Evolutionary conservation across 164 flowering plant species (phyloP).

Genomic region (Akebia trifoliata): DNA sequence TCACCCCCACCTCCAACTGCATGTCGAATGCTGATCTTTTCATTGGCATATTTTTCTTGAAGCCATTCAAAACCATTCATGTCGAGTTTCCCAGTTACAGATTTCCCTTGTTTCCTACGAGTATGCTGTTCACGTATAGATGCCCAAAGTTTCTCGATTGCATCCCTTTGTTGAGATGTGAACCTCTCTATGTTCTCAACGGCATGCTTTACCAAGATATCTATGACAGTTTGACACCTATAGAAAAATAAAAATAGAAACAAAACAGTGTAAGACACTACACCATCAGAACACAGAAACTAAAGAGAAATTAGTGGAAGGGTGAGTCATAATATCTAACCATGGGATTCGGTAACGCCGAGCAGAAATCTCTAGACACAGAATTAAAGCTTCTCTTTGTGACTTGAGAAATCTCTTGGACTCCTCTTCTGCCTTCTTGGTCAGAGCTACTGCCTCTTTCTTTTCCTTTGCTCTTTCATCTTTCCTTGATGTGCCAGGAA

Average conservation of each 20-base stretch:
- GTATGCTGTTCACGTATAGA: conserved; percentile 76
- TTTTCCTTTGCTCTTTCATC: conserved; percentile 49
- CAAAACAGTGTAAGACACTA: neutral
- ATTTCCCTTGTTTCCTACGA: conserved; percentile 86
- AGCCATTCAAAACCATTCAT: conserved; percentile 85
- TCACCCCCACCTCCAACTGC: conserved; percentile 79
- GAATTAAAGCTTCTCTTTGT: conserved; percentile 72
- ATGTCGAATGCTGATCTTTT: conserved; percentile 85
- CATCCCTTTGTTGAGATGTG: conserved; percentile 73
- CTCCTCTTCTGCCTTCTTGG: conserved; percentile 54
- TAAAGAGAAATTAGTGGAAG: neutral
- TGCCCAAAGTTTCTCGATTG: conserved; percentile 79
- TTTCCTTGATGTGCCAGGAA: conserved; percentile 42
- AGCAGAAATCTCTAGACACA: conserved; percentile 82
- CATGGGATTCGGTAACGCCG: conserved; percentile 78
- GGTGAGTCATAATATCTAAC: conserved; percentile 24
- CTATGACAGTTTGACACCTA: conserved; percentile 96
- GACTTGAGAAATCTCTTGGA: conserved; percentile 55
- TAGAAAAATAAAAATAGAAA: conserved; percentile 7
- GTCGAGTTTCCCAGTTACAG: conserved; percentile 87
- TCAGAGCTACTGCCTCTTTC: conserved; percentile 35
- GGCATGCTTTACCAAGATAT: conserved; percentile 86
- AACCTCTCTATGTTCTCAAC: conserved; percentile 73
- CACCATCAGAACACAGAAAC: neutral
- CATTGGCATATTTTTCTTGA: conserved; percentile 74